A percentile compares a stretch with the other conserved stretches of the same genome.
Conservation (phyloP, 441 rosid species). For the Populus trichocarpa region DNA sequence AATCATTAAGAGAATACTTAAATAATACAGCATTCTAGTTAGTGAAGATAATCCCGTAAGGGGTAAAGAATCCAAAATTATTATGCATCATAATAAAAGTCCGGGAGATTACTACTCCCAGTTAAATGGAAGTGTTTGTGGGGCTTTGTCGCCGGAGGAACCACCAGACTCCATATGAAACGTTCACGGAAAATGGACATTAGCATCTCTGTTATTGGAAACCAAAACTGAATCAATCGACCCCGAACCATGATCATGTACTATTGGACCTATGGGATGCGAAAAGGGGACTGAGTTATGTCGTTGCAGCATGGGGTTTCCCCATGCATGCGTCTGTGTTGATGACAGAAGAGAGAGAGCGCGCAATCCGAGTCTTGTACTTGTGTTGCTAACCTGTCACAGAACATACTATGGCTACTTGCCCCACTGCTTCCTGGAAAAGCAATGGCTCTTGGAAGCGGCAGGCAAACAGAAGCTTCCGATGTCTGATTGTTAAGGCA, state of each 20-base stretch:
- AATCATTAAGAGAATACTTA: neutral
- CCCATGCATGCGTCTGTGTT: slow-evolving; percentile 33
- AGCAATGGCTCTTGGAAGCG: slow-evolving; percentile 25
- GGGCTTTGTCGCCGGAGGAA: slow-evolving; percentile 36
- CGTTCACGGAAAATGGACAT: slow-evolving; percentile 31
- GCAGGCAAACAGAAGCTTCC: slow-evolving; percentile 36
- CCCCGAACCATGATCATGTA: slow-evolving; percentile 17
- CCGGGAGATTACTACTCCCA: slow-evolving; percentile 43
- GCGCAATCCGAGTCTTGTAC: slow-evolving; percentile 67
- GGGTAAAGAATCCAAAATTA: slow-evolving; percentile 6
- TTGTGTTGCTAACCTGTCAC: slow-evolving; percentile 42
- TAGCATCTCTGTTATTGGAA: slow-evolving; percentile 34
- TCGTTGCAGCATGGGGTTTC: slow-evolving; percentile 32
- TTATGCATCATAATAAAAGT: neutral
- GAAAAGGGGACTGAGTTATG: slow-evolving; percentile 30
- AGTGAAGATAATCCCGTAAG: neutral
- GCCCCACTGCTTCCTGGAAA: slow-evolving; percentile 26
- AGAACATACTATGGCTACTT: slow-evolving; percentile 30
- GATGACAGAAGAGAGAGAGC: slow-evolving; percentile 98
- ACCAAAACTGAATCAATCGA: slow-evolving; percentile 42
- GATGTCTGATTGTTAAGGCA: slow-evolving; percentile 25
- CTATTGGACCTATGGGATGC: slow-evolving; percentile 26
- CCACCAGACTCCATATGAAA: slow-evolving; percentile 46
- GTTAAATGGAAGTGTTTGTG: slow-evolving; percentile 59
- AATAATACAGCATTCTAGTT: neutral